Conservation (phyloP, 1,139 yeast species). For the Sugiyamaella paludigena region DNA sequence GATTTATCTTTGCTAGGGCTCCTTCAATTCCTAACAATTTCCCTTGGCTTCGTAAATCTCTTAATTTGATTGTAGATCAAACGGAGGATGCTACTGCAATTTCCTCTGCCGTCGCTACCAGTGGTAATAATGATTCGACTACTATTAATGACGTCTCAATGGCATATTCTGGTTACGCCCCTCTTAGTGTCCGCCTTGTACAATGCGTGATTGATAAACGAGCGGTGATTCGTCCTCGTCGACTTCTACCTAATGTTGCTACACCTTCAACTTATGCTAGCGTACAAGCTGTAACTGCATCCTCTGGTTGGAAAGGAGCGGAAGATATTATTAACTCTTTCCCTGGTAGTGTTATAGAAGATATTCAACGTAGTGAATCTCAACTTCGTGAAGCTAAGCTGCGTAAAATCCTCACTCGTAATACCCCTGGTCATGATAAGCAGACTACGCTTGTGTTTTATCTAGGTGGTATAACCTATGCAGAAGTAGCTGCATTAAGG, state of each 20-base stretch:
- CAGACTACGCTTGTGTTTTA: constrained; percentile 49
- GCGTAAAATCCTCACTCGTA: constrained; percentile 36
- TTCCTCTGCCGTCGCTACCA: too few relatives aligned
- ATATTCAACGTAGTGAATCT: constrained; percentile 32
- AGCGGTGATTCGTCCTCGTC: constrained; percentile 14
- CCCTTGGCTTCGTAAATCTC: constrained; percentile 30
- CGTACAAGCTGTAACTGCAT: constrained; percentile 5
- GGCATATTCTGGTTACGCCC: constrained; percentile 49
- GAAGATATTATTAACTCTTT: constrained; percentile 36
- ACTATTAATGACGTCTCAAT: constrained; percentile 37
- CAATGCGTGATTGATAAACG: constrained; percentile 40
- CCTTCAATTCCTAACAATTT: constrained; percentile 36
- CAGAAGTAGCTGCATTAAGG: constrained; percentile 68
- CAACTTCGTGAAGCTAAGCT: constrained; percentile 37
- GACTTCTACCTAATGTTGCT: constrained; percentile 12
- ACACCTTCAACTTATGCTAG: constrained; percentile 9
- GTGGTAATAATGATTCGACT: neutral
- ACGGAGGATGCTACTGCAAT: constrained; percentile 30
- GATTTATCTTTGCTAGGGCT: constrained; percentile 36
- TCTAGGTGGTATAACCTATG: constrained; percentile 78
- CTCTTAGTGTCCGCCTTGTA: constrained; percentile 44
- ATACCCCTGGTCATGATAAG: constrained; percentile 31
- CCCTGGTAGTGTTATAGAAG: constrained; percentile 40
- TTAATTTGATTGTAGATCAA: constrained; percentile 34
- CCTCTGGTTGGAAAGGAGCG: constrained; percentile 37